Percentiles rank a stretch among this genome's conserved stretches.
Evolutionary conservation across 495 filamentous ascomycete genomes (phyloP).

Genomic region (Trichoderma reesei): DNA sequence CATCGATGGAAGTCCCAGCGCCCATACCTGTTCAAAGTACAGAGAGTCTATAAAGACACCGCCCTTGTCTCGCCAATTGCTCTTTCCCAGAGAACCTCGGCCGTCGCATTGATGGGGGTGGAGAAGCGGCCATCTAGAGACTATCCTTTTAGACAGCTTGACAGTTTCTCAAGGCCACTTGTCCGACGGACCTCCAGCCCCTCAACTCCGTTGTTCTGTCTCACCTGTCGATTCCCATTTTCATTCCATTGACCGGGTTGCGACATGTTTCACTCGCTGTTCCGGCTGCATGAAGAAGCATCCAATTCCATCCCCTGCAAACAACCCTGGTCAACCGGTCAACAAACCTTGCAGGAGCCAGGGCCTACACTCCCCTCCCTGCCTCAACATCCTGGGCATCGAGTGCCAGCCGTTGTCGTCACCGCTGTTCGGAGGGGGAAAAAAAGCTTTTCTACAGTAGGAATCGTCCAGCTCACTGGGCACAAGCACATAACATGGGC

Average conservation of each 20-base stretch:
- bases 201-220: background rate
- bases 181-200: background rate
- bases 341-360: conserved; percentile 6
- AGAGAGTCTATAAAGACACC: no score
- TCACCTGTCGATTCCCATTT: background rate
- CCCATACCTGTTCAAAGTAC: no score
- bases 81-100: background rate
- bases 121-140: background rate
- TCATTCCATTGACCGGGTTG: background rate
- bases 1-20: no score
- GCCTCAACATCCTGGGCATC: background rate
- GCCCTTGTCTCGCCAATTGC: background rate
- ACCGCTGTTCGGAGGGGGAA: background rate
- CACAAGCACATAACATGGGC: background rate
- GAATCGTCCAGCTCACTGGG: background rate
- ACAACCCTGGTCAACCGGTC: background rate
- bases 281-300: background rate
- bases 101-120: background rate
- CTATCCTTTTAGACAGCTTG: no score
- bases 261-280: conserved; percentile 7
- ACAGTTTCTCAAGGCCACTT: background rate
- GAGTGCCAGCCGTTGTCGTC: background rate
- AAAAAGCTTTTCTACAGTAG: no score
- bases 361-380: conserved; percentile 2
- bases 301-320: conserved; percentile 9